Conservation (phyloP, 2,329 filamentous ascomycete genomes). For the Harringtonia lauricola region DNA sequence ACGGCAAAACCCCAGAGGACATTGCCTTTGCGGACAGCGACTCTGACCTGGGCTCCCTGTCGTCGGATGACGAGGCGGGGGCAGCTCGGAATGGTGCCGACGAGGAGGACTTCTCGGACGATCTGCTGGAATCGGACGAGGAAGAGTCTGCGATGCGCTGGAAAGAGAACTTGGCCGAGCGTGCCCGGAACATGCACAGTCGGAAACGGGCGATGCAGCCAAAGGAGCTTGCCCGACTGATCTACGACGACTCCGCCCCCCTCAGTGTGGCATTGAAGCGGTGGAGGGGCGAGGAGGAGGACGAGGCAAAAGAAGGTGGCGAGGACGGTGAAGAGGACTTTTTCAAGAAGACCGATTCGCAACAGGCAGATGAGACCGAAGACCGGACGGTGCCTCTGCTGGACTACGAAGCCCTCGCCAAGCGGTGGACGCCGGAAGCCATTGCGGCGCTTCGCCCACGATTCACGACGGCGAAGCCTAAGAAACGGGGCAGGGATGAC, state of each 20-base stretch:
- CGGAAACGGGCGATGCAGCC: constrained; percentile 64
- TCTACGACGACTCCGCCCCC: constrained; percentile 76
- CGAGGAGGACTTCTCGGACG: constrained; percentile 38
- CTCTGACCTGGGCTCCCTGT: constrained; percentile 87
- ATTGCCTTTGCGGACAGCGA: constrained; percentile 92
- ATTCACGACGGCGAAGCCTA: constrained; percentile 50
- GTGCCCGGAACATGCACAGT: constrained; percentile 60
- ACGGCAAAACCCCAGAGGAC: constrained; percentile 52
- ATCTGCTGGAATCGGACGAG: constrained; percentile 40
- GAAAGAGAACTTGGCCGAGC: constrained; percentile 78
- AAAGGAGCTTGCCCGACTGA: constrained; percentile 70
- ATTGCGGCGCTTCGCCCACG: constrained; percentile 62
- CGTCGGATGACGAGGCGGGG: constrained; percentile 37
- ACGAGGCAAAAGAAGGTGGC: constrained; percentile 36
- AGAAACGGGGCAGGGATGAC: constrained; percentile 35
- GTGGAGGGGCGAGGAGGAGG: constrained; percentile 62
- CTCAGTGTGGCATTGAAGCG: constrained; percentile 63
- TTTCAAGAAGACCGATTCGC: constrained; percentile 52
- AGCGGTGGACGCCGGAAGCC: constrained; percentile 76
- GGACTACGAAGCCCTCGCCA: constrained; percentile 69
- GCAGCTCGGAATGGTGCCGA: constrained; percentile 36
- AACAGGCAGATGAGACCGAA: constrained; percentile 61
- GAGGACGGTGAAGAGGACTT: constrained; percentile 49
- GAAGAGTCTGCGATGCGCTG: constrained; percentile 67
- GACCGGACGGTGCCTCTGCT: constrained; percentile 70